Conservation (phyloP, 2,329 filamentous ascomycete species). For the Tolypocladium amazonense region DNA sequence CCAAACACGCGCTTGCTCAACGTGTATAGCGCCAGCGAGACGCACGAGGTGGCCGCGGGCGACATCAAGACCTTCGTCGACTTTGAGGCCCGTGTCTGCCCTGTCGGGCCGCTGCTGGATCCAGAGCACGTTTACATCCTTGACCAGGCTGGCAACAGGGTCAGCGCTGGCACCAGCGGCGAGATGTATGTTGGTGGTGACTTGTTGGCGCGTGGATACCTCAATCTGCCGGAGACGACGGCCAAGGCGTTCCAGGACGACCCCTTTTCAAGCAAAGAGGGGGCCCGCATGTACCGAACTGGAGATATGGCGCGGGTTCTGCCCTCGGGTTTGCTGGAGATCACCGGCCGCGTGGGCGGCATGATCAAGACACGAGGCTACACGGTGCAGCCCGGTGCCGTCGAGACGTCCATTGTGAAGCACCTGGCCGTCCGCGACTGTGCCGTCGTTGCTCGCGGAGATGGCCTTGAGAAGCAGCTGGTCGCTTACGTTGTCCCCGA, state of each 20-base stretch:
- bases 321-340: conserved; percentile 58
- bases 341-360: conserved; percentile 63
- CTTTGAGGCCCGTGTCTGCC: conserved; percentile 54
- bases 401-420: conserved; percentile 61
- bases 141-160: conserved; percentile 54
- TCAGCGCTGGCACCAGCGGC: conserved; percentile 51
- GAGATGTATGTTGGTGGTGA: conserved; percentile 70
- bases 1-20: conserved; percentile 63
- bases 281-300: conserved; percentile 63
- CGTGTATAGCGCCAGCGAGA: conserved; percentile 75
- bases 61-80: conserved; percentile 61
- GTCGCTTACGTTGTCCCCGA: conserved; percentile 70
- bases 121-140: conserved; percentile 62
- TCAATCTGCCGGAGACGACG: conserved; percentile 71
- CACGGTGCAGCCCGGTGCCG: conserved; percentile 66
- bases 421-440: conserved; percentile 62
- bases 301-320: conserved; percentile 61
- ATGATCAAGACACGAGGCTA: conserved; percentile 79
- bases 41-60: conserved; percentile 69
- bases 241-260: conserved; percentile 60
- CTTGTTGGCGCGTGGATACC: conserved; percentile 64
- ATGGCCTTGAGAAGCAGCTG: conserved; percentile 63
- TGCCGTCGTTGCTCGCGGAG: conserved; percentile 62
- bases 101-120: conserved; percentile 61
- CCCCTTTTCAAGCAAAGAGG: conserved; percentile 47